phyloP scores from a whole-genome alignment of 164 flowering plant species.

The Echeveria elegans region DNA sequence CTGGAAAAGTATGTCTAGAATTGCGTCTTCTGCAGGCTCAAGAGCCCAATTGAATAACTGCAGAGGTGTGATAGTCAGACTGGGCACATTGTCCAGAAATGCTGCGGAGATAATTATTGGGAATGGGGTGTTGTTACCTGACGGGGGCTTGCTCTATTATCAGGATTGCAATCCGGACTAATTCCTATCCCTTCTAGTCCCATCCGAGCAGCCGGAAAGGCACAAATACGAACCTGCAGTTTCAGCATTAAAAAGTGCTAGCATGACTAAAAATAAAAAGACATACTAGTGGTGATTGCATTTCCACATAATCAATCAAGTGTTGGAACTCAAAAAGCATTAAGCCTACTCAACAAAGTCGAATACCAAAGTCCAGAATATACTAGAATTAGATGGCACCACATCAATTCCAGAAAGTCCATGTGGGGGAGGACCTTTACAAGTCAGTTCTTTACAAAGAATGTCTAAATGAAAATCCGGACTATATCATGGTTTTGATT shows the following conservation, averaged over 20 bases:
- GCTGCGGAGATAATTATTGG: background rate
- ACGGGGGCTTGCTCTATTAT: constrained; percentile 54
- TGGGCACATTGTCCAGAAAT: background rate
- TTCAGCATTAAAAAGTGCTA: background rate
- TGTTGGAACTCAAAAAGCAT: background rate
- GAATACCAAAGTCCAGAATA: background rate
- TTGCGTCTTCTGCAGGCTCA: constrained; percentile 82
- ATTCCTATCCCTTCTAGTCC: constrained; percentile 78
- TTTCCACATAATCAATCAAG: background rate
- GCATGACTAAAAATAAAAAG: background rate
- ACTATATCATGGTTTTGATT: too few relatives aligned
- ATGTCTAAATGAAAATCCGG: too few relatives aligned
- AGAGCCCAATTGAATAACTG: constrained; percentile 96
- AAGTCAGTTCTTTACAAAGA: background rate
- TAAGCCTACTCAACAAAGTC: background rate
- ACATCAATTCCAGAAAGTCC: background rate
- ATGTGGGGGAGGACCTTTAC: background rate
- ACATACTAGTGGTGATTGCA: background rate
- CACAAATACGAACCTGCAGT: constrained; percentile 83
- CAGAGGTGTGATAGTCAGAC: background rate
- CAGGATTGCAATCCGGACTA: constrained; percentile 95
- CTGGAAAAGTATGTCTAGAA: constrained; percentile 78
- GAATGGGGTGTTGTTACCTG: constrained; percentile 37
- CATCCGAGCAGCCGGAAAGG: constrained; percentile 73
- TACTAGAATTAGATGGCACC: background rate